phyloP scores from a whole-genome alignment of 2,329 filamentous ascomycete species.

The Alternaria brassicae region DNA sequence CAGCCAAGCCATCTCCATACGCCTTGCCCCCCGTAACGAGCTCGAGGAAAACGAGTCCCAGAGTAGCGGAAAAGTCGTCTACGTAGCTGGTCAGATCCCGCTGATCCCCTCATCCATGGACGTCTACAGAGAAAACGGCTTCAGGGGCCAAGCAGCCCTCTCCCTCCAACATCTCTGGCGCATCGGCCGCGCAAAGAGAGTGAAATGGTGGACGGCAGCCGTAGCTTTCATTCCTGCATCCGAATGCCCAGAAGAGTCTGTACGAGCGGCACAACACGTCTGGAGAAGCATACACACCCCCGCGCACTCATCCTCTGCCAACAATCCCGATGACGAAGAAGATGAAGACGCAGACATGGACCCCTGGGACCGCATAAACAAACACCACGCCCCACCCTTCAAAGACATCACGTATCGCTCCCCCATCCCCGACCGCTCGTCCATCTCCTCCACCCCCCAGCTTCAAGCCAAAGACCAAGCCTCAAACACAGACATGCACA shows the following conservation, averaged over 20 bases:
- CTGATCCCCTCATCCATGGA: conserved; percentile 81
- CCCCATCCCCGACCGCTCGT: conserved; percentile 53
- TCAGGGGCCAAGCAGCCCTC: conserved; percentile 69
- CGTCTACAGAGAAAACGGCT: conserved; percentile 53
- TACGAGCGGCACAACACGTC: conserved; percentile 49
- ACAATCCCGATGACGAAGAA: conserved; percentile 54
- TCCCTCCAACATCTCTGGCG: conserved; percentile 90
- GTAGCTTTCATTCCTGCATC: conserved; percentile 60
- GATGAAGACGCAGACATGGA: conserved; percentile 61
- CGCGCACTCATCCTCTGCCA: neutral
- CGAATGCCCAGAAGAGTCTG: conserved; percentile 26
- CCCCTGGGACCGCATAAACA: conserved; percentile 70
- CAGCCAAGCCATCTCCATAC: conserved; percentile 79
- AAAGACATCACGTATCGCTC: conserved; percentile 35
- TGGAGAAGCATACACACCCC: conserved; percentile 52
- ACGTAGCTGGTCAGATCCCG: conserved; percentile 90
- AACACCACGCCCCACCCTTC: conserved; percentile 57
- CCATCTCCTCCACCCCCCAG: neutral
- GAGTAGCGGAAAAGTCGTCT: conserved; percentile 55
- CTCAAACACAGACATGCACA: neutral
- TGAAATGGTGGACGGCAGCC: conserved; percentile 76
- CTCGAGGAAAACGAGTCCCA: conserved; percentile 18
- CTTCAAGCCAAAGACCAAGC: neutral
- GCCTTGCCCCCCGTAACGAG: conserved; percentile 38
- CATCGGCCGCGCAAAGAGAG: conserved; percentile 74